phyloP scores from a whole-genome alignment of 2,329 filamentous ascomycete species.

The Arthrobotrys conoides region DNA sequence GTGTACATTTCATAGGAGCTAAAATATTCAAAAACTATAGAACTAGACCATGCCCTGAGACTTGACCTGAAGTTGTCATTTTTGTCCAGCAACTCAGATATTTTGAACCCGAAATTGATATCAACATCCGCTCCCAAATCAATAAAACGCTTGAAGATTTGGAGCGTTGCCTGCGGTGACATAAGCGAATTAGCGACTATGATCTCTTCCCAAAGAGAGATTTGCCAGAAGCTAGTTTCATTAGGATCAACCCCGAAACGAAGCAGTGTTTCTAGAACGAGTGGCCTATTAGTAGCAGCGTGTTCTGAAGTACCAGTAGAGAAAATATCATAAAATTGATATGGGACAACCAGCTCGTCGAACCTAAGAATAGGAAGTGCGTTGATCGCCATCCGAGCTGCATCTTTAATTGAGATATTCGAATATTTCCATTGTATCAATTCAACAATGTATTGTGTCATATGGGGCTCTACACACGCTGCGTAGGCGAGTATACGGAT shows the following conservation, averaged over 20 bases:
- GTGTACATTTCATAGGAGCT: neutral
- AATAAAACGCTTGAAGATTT: neutral
- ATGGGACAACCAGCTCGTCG: neutral
- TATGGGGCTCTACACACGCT: neutral
- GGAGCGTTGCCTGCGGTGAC: neutral
- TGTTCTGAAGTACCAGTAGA: neutral
- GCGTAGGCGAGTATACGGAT: neutral
- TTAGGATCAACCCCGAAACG: neutral
- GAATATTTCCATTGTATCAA: conserved; percentile 1
- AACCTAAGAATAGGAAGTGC: neutral
- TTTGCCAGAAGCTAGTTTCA: conserved; percentile 5
- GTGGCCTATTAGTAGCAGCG: neutral
- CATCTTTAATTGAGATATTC: neutral
- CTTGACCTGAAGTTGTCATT: no score
- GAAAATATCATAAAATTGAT: neutral
- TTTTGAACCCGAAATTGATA: neutral
- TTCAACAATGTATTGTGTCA: neutral
- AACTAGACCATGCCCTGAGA: no score
- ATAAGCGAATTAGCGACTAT: neutral
- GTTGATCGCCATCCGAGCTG: neutral
- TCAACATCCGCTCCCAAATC: conserved; percentile 7
- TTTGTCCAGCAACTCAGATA: no score
- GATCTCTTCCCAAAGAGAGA: neutral
- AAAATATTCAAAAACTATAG: neutral
- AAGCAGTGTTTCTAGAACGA: neutral